A percentile compares a stretch with the other conserved stretches of the same genome.
phyloP scores from a whole-genome alignment of 257 asterid species.

The Echites panduratus region DNA sequence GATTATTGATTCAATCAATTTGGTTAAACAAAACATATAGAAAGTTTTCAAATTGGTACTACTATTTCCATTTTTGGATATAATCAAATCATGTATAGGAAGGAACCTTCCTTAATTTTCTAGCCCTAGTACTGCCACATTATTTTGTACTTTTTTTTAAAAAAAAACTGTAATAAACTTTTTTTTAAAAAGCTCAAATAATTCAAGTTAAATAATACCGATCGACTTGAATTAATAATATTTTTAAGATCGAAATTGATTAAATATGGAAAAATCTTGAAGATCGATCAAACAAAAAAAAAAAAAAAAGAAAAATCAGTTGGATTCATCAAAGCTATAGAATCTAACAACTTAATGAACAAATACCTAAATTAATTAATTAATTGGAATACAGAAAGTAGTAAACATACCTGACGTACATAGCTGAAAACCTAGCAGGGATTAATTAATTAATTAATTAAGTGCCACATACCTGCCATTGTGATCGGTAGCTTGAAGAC shows the following conservation, averaged over 20 bases:
- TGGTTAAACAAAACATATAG: background rate
- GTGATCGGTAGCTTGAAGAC: background rate
- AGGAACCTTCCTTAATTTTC: background rate
- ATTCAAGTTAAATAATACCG: no score
- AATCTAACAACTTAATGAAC: background rate
- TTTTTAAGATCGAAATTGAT: no score
- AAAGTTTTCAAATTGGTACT: no score
- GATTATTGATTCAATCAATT: background rate
- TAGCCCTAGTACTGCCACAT: no score
- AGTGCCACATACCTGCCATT: background rate
- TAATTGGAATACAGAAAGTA: background rate
- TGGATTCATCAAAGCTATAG: background rate
- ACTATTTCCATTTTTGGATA: no score
- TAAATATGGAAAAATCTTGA: no score
- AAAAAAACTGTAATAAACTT: no score
- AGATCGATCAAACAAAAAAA: background rate
- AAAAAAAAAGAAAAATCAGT: background rate
- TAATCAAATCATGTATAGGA: background rate
- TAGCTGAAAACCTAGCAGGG: no score
- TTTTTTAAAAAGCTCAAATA: no score
- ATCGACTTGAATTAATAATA: no score
- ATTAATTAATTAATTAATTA: background rate
- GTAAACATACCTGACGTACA: no score
- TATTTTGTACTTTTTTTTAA: no score
- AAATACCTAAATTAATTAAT: background rate